Base-by-base conservation (phyloP, 371 early-diverging fungal species). In the Mortierella sp. region DNA sequence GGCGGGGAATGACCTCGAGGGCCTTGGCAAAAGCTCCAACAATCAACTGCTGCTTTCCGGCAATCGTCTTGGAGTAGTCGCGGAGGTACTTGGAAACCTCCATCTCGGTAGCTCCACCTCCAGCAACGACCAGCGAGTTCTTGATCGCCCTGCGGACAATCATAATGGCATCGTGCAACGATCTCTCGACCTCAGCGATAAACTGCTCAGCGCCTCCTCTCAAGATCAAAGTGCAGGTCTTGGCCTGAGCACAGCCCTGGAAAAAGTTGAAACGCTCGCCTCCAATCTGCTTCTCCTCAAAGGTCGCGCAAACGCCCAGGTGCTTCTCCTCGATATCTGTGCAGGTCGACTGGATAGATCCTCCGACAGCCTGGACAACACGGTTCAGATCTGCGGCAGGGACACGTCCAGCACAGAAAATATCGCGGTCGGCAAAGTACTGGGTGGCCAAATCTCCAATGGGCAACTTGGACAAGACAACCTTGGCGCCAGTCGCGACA, bases 371-470 rank as follows among this genome's bases (percentile, higher is more conserved):
- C 85, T 95, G 92, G 74, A 96, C 94, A 45, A 99, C 97, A 80
- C 99, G 96, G 61, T 91, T 90, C 80, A 99, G 88, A 85, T 99
- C 99, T 69, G 95, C 97, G 80, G 92, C 92, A 41, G 98, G 87
- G 41, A 99, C 99, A 83, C 99, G 95, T 50, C 99, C 99, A 63
- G 99, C 99, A 87, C 99, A 99, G 91, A 99, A 99, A 80, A 99
- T 97, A 85, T 97, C 95, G 67, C 99, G 94, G 86, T 98, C 99
- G 73, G 99, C 99, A 93, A 99, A 99, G 92, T 99, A 99, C 88
- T 99, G 99, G 26, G 99, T 99, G 45, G 99, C 99, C 80, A 99
- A 91, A 88, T 99, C 99, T 81, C 99, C 99, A 83, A 99, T 99
- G 22, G 99, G 98, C 69, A 99, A 90, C 75, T 95, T 96, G 79